Percentiles rank a stretch among this genome's conserved stretches.
phyloP scores from a whole-genome alignment of 2,329 filamentous ascomycete genomes.

The Paraconiothyrium sp. region DNA sequence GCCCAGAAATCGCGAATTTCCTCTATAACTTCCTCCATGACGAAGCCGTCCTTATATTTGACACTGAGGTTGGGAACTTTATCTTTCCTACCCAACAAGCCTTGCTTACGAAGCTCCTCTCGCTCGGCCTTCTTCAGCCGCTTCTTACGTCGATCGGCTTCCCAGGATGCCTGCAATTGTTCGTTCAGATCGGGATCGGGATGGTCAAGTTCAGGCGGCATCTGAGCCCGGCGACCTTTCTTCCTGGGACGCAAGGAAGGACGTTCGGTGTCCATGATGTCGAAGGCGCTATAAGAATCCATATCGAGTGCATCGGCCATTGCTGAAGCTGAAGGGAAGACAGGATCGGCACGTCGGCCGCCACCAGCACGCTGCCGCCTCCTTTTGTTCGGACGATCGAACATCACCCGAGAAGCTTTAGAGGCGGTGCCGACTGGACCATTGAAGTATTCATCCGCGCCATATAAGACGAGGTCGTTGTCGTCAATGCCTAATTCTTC shows the following conservation, averaged over 20 bases:
- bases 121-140: constrained; percentile 58
- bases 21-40: constrained; percentile 72
- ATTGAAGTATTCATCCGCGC: constrained; percentile 56
- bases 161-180: constrained; percentile 53
- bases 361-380: constrained; percentile 29
- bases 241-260: constrained; percentile 72
- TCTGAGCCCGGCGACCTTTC: constrained; percentile 68
- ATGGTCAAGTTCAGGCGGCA: constrained; percentile 58
- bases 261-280: constrained; percentile 84
- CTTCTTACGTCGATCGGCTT: constrained; percentile 57
- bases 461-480: constrained; percentile 67
- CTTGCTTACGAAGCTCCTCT: constrained; percentile 56
- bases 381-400: constrained; percentile 40
- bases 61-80: constrained; percentile 63
- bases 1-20: constrained; percentile 79
- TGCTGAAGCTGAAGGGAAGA: constrained; percentile 64
- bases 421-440: constrained; percentile 32
- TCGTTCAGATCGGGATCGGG: constrained; percentile 56
- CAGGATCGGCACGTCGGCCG: constrained; percentile 25
- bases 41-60: constrained; percentile 79
- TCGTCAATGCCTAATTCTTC: constrained; percentile 70
- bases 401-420: constrained; percentile 21
- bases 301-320: constrained; percentile 68
- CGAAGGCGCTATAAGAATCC: constrained; percentile 74
- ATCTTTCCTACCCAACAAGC: constrained; percentile 55